These are phyloP conservation scores for Lentinula detonsa DNA, from an alignment of 768 basidiomycete genomes.

Conservation along the genomic window DNA sequence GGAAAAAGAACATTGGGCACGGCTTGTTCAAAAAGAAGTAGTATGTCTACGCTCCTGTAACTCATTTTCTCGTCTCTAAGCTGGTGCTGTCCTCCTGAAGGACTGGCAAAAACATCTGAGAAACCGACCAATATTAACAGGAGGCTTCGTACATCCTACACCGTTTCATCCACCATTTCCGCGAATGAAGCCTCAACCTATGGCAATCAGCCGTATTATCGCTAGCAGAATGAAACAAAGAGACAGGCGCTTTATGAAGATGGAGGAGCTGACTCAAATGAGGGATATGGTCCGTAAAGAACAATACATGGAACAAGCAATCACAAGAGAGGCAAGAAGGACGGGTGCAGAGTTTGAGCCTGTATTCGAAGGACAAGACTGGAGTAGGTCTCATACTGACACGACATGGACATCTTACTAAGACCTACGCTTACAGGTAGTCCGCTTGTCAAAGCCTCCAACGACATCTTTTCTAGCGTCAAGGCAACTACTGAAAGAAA, in stretches of 20 bases:
- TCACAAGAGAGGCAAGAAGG: neutral
- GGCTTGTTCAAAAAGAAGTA: slow-evolving; percentile 42
- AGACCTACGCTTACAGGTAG: slow-evolving; percentile 20
- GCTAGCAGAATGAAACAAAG: slow-evolving; percentile 30
- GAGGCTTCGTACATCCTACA: slow-evolving; percentile 60
- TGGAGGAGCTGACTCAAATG: slow-evolving; percentile 22
- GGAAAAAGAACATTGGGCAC: slow-evolving; percentile 42
- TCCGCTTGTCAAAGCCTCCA: slow-evolving; percentile 27
- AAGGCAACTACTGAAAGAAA: neutral
- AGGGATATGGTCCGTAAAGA: slow-evolving; percentile 28
- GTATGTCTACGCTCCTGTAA: slow-evolving; percentile 28
- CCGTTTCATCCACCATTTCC: slow-evolving; percentile 68
- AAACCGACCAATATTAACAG: slow-evolving; percentile 65
- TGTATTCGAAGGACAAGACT: neutral
- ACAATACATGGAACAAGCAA: slow-evolving; percentile 25
- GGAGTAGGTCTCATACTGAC: neutral
- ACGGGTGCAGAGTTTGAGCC: neutral
- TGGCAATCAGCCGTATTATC: slow-evolving; percentile 67
- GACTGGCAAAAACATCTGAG: slow-evolving; percentile 49
- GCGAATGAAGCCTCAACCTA: slow-evolving; percentile 74
- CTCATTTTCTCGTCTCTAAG: neutral
- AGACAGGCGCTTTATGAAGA: slow-evolving; percentile 35
- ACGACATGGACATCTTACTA: neutral
- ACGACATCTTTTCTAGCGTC: slow-evolving; percentile 16
- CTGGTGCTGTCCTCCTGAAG: slow-evolving; percentile 22